Evolutionary conservation across 192 early-diverging fungal species (phyloP), one percentile per base, ranked within the genome.

Genomic region (Dissophora globulifera): DNA sequence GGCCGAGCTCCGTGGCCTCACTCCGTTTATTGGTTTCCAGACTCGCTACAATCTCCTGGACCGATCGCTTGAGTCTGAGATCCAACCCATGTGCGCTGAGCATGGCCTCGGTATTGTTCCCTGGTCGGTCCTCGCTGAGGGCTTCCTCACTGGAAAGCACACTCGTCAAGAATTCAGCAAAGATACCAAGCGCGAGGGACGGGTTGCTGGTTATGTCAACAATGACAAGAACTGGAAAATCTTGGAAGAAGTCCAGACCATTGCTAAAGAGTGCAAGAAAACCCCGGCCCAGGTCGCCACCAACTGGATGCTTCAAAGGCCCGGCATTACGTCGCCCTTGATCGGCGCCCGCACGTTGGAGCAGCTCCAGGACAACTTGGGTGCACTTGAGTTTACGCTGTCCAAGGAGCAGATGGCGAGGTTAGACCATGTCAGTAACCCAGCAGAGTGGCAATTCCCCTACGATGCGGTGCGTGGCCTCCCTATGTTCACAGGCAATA

Each of bases 101-200:
- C 35, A 57, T 17, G 66, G 65, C 29, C 32, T 80, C 33, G 81
- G 82, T 11, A 75, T 81, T 26, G 65, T 85, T 1, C 82, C 85
- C 7, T 89, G 83, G 83, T 88, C 85, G 1, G 67, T 86, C 20
- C 82, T 89, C 12, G 85, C 85, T 0, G 74, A 81, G 16, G 86
- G 87, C 0, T 65, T 87, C 47, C 54, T 88, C 11, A 58, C 83
- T 6, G 83, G 84, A n/a, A 83, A 80, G 57, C 69, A 80, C 30
- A 23, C 41, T 7, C 43, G 48, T 7, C n/a, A n/a, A n/a, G n/a
- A n/a, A n/a, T n/a, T n/a, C n/a, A n/a, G n/a, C n/a, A n/a, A n/a
- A n/a, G 62, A 69, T 6, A 19, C 58, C 16, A 13, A 40, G 48
- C 50, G 51, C 40, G 46, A 66, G 32, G 54, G 31, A 27, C 41